A percentile compares a stretch with the other conserved stretches of the same genome.
phyloP scores from a whole-genome alignment of 345 rosid genomes.

The Aquilaria sinensis region DNA sequence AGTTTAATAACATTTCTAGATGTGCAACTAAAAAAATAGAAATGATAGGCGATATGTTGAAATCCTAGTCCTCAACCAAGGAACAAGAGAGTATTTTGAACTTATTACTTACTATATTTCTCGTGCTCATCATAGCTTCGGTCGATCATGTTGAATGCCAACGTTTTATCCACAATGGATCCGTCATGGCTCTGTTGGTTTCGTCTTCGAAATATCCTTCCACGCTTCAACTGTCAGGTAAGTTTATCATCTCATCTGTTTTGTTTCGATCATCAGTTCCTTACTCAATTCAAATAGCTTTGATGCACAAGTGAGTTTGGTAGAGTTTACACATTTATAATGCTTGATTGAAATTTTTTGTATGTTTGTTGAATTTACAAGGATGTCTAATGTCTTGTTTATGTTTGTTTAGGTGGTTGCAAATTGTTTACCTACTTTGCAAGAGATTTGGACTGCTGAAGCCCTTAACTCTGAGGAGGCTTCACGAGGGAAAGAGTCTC shows the following conservation, averaged over 20 bases:
- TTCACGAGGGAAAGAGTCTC: conserved; percentile 64
- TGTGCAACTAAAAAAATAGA: too few relatives aligned
- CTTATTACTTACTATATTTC: too few relatives aligned
- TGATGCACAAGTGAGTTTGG: conserved; percentile 65
- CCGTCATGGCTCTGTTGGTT: conserved; percentile 78
- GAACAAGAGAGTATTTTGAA: too few relatives aligned
- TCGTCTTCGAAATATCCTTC: conserved; percentile 74
- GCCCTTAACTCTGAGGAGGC: conserved; percentile 88
- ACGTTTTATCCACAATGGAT: conserved; percentile 2
- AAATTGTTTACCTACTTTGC: conserved; percentile 78
- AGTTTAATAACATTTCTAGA: too few relatives aligned
- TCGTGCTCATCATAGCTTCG: background rate
- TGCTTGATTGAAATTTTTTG: background rate
- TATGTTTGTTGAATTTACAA: conserved; percentile 7
- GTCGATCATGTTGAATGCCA: conserved; percentile 19
- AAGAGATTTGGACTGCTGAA: conserved; percentile 94
- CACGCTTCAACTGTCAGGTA: conserved; percentile 96
- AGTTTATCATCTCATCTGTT: conserved; percentile 12
- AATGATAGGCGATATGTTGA: too few relatives aligned
- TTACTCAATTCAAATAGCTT: conserved; percentile 32
- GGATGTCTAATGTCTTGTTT: conserved; percentile 5
- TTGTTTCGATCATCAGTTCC: background rate
- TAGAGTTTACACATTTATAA: background rate
- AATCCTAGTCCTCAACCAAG: too few relatives aligned
- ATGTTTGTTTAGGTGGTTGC: conserved; percentile 63